phyloP scores from a whole-genome alignment of 257 asterid species.

The Jacaranda mimosifolia region DNA sequence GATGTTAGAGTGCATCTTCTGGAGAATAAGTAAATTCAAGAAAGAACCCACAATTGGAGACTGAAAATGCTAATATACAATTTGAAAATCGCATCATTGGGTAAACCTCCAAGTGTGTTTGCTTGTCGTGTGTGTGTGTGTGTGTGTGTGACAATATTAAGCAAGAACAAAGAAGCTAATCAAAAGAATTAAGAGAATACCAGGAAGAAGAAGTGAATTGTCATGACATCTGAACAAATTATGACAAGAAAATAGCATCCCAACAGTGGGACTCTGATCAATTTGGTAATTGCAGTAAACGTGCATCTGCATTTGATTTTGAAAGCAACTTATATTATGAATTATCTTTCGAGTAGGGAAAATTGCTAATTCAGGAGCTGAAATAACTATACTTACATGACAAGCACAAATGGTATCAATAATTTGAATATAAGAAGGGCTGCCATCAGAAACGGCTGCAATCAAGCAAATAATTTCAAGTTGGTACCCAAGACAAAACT shows the following conservation, averaged over 20 bases:
- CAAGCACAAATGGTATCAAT: conserved; percentile 83
- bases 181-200: conserved; percentile 45
- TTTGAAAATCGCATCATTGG: no score
- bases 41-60: no score
- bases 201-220: conserved; percentile 98
- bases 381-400: conserved; percentile 66
- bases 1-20: neutral
- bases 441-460: conserved; percentile 99
- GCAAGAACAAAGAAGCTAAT: neutral
- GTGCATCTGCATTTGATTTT: conserved; percentile 70
- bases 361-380: neutral
- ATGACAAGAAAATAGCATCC: conserved; percentile 97
- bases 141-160: neutral
- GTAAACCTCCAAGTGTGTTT: no score
- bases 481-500: conserved; percentile 16
- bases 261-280: conserved; percentile 72
- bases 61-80: no score
- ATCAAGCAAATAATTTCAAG: conserved; percentile 34
- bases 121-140: neutral
- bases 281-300: conserved; percentile 83
- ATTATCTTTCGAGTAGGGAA: neutral
- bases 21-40: no score
- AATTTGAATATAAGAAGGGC: conserved; percentile 91
- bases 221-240: conserved; percentile 94
- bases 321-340: neutral